Percentiles rank a stretch among this genome's conserved stretches.
Evolutionary conservation across 2,329 filamentous ascomycete species (phyloP).

Genomic region (Parastagonospora nodorum): DNA sequence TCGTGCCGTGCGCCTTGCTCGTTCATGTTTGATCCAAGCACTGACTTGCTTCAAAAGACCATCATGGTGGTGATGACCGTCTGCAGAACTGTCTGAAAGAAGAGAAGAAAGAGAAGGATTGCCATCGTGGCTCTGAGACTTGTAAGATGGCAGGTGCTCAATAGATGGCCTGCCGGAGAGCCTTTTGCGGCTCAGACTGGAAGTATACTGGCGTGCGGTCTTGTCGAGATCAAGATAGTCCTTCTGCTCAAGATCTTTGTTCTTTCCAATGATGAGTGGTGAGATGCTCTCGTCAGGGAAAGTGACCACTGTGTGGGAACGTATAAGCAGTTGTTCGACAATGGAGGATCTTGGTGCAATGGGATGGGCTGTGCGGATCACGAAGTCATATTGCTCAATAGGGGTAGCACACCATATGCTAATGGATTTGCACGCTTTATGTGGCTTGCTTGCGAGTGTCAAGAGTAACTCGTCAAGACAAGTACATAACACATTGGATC

Average conservation of each 20-base stretch:
- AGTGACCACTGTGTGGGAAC: conserved; percentile 47
- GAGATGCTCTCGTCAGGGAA: conserved; percentile 55
- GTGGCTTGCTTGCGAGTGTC: background rate
- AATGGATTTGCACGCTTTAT: background rate
- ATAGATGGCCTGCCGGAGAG: conserved; percentile 50
- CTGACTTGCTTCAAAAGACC: conserved; percentile 72
- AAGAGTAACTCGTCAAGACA: background rate
- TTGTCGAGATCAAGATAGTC: conserved; percentile 50
- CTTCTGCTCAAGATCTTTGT: conserved; percentile 51
- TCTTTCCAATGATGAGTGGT: conserved; percentile 52
- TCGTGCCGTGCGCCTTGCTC: conserved; percentile 65
- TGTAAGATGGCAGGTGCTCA: conserved; percentile 35
- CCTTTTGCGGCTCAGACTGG: conserved; percentile 49
- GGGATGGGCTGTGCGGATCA: background rate
- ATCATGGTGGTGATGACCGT: conserved; percentile 37
- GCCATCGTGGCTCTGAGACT: conserved; percentile 23
- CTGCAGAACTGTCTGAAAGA: conserved; percentile 35
- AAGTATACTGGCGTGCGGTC: conserved; percentile 40
- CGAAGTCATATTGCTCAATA: background rate
- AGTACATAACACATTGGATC: background rate
- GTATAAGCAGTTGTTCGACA: conserved; percentile 3
- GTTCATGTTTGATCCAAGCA: conserved; percentile 84
- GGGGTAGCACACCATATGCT: background rate
- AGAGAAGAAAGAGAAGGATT: conserved; percentile 38
- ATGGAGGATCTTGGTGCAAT: background rate